Base-by-base conservation (phyloP, 305 asterid genomes). In the Fraxinus sp. region DNA sequence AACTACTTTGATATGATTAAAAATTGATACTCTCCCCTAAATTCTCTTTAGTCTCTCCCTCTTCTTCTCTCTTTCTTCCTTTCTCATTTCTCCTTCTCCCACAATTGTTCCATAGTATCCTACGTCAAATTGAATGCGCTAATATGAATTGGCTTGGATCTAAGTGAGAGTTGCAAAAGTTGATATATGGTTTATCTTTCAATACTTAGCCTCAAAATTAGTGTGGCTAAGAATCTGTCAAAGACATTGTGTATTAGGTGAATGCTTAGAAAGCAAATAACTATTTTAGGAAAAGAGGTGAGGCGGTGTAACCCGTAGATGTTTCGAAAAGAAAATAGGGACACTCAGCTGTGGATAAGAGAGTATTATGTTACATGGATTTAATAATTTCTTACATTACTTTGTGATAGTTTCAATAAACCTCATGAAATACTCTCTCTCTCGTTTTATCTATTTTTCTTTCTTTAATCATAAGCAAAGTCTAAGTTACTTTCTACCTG, bases 401-500 rank as follows among this genome's bases (percentile, higher is more conserved):
- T 77, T 81, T 73, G 49, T 70, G 62, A 59, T 2, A 20, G 0
- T 16, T 33, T 26, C 18, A 22, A 71, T 46, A 66, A 6, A 26
- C 68, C 87, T 79, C 73, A 85, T 66, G 82, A 76, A 52, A 71
- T 20, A 10, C 77, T 39, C 30, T 77, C 64, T 79, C 72, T 43
- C 18, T 55, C 9, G 39, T 64, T 79, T 46, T 62, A 43, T 64
- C 78, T 72, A 52, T 82, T 64, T 81, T 71, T 71, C 37, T 73
- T 59, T 43, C 77, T 26, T 13, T 8, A 68, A 28, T 28, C 64
- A 75, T 49, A 77, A 75, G 72, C 49, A 46, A 43, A 73, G 35
- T 81, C 79, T 86, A 10, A 68, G 79, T 77, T 7, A 30, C 75
- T 20, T 79, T 28, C 39, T 87, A 39, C 81, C 36, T 76, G 83